Conservation (phyloP, 805 yeast species). For the Candida insectalens region DNA sequence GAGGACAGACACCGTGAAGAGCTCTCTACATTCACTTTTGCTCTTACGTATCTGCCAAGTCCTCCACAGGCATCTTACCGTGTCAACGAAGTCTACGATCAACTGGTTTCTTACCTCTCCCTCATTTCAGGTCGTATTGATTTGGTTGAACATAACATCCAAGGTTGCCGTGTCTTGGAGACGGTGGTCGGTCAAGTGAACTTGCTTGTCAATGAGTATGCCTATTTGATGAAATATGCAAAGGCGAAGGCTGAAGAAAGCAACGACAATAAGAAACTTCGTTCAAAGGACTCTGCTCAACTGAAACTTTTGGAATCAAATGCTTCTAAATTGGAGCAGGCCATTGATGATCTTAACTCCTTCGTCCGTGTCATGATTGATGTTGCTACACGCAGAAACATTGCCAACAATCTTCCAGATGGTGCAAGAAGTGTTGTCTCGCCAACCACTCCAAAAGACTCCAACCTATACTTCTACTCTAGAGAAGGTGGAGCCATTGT, state of each 20-base stretch:
- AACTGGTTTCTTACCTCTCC: slow-evolving; percentile 52
- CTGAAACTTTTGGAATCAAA: slow-evolving; percentile 42
- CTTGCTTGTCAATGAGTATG: slow-evolving; percentile 50
- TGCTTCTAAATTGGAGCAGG: slow-evolving; percentile 30
- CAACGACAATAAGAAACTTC: slow-evolving; percentile 6
- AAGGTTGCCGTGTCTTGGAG: slow-evolving; percentile 62
- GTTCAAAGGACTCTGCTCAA: slow-evolving; percentile 21
- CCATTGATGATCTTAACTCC: slow-evolving; percentile 56
- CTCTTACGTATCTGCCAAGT: slow-evolving; percentile 33
- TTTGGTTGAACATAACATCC: slow-evolving; percentile 62
- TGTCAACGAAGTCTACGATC: slow-evolving; percentile 52
- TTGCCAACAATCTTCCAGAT: slow-evolving; percentile 7
- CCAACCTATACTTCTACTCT: slow-evolving; percentile 39
- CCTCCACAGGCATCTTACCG: slow-evolving; percentile 60
- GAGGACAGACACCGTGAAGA: slow-evolving; percentile 4
- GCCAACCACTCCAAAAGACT: neutral
- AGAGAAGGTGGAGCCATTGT: slow-evolving; percentile 49
- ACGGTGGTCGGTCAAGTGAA: slow-evolving; percentile 60
- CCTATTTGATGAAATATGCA: slow-evolving; percentile 15
- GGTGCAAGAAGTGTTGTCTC: slow-evolving; percentile 1
- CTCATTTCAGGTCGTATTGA: slow-evolving; percentile 69
- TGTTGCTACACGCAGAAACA: slow-evolving; percentile 15
- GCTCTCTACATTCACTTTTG: slow-evolving; percentile 6
- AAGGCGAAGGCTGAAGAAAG: slow-evolving; percentile 14
- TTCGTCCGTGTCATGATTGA: slow-evolving; percentile 53